Conservation (phyloP, 805 yeast genomes). For the Nematodospora valgi region DNA sequence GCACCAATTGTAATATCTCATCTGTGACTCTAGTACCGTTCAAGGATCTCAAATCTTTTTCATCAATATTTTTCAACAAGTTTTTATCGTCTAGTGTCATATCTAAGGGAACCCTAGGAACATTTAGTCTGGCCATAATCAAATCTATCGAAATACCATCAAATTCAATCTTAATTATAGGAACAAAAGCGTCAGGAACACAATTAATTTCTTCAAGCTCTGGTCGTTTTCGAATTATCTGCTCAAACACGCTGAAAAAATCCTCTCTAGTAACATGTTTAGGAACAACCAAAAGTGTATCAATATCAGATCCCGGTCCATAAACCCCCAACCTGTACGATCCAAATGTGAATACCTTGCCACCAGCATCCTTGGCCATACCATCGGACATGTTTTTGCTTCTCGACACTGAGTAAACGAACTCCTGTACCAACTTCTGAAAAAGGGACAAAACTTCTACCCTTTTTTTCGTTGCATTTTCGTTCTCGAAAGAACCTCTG, state of each 20-base stretch:
- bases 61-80: conserved; percentile 81
- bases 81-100: conserved; percentile 82
- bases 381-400: conserved; percentile 93
- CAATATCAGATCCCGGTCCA: conserved; percentile 98
- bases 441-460: conserved; percentile 66
- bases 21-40: conserved; percentile 98
- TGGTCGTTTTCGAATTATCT: conserved; percentile 62
- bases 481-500: conserved; percentile 87
- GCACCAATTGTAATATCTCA: conserved; percentile 84
- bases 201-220: conserved; percentile 89
- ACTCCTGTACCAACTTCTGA: conserved; percentile 73
- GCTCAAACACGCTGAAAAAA: conserved; percentile 79
- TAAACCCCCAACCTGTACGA: conserved; percentile 93
- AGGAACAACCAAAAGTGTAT: conserved; percentile 94
- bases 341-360: conserved; percentile 94
- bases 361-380: conserved; percentile 97
- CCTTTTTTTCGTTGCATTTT: conserved; percentile 77
- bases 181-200: conserved; percentile 98
- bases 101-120: conserved; percentile 76
- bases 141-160: conserved; percentile 92
- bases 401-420: conserved; percentile 77
- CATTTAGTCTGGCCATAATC: conserved; percentile 76
- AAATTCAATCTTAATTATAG: conserved; percentile 86
- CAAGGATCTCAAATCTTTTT: conserved; percentile 80
- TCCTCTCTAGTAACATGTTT: conserved; percentile 90